phyloP scores from a whole-genome alignment of 805 yeast species.

The Cyberlindnera maclurae region DNA sequence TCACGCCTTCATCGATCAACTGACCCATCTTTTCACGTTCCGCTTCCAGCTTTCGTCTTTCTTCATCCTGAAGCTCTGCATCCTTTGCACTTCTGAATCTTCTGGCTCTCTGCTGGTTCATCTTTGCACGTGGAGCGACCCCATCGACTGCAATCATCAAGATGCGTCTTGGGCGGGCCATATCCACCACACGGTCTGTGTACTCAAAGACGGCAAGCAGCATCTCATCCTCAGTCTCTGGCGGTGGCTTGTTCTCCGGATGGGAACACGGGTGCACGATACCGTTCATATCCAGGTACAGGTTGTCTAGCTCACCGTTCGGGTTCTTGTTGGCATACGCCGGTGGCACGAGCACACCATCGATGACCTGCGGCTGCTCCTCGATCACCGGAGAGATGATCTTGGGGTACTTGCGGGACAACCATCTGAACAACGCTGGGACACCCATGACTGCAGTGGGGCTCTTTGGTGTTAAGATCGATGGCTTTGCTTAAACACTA shows the following conservation, averaged over 20 bases:
- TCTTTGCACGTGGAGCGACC: slow-evolving; percentile 96
- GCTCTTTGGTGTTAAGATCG: no score
- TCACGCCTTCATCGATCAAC: slow-evolving; percentile 65
- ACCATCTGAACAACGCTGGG: slow-evolving; percentile 96
- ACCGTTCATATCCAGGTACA: slow-evolving; percentile 97
- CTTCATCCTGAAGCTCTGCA: slow-evolving; percentile 72
- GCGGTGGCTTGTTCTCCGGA: slow-evolving; percentile 94
- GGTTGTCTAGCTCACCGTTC: slow-evolving; percentile 91
- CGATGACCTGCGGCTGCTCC: slow-evolving; percentile 51
- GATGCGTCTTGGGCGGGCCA: slow-evolving; percentile 93
- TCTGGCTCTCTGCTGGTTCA: slow-evolving; percentile 95
- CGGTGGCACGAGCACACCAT: slow-evolving; percentile 58
- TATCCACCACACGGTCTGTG: slow-evolving; percentile 82
- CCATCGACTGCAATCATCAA: slow-evolving; percentile 97
- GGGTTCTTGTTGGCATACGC: slow-evolving; percentile 75
- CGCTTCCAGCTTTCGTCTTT: slow-evolving; percentile 41
- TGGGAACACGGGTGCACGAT: slow-evolving; percentile 99
- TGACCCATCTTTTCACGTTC: slow-evolving; percentile 40
- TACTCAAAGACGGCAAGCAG: slow-evolving; percentile 86
- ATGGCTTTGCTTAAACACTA: no score
- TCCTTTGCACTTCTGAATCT: slow-evolving; percentile 90
- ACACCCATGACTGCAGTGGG: slow-evolving; percentile 67
- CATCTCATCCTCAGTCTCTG: slow-evolving; percentile 96
- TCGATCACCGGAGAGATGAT: slow-evolving; percentile 87
- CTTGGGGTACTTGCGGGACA: slow-evolving; percentile 87